Conservation (phyloP, 2,329 filamentous ascomycete genomes). For the Coniochaeta sp. region DNA sequence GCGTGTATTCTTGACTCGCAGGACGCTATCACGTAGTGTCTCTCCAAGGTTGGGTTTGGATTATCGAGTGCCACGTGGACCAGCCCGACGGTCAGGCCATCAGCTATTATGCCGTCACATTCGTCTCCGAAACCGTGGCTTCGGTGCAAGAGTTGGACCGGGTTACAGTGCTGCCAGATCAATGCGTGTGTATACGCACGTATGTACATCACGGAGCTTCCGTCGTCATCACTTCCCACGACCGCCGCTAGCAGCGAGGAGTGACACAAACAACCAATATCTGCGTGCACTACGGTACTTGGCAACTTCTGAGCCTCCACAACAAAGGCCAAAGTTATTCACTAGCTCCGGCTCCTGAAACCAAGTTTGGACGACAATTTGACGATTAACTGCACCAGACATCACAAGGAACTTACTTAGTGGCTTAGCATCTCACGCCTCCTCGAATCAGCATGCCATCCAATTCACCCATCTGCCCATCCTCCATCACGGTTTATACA, state of each 20-base stretch:
- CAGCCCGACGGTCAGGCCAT: neutral
- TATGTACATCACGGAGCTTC: neutral
- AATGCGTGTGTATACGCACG: neutral
- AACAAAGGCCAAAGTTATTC: neutral
- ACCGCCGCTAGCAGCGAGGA: neutral
- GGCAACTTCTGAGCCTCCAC: neutral
- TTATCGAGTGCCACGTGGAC: neutral
- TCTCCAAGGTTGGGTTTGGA: neutral
- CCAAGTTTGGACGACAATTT: neutral
- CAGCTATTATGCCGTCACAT: neutral
- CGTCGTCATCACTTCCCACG: neutral
- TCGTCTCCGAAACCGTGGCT: neutral
- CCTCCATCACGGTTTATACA: neutral
- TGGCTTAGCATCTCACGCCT: neutral
- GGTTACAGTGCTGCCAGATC: neutral
- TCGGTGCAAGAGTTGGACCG: neutral
- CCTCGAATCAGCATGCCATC: neutral
- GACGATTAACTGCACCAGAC: neutral
- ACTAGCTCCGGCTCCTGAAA: neutral
- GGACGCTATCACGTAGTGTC: neutral
- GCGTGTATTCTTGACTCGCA: no score
- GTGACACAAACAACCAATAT: neutral
- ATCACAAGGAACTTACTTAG: neutral
- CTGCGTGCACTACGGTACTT: neutral
- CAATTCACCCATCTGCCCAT: neutral